Base-by-base conservation (phyloP, 73 alveolate species). In the Breviolum minutum region DNA sequence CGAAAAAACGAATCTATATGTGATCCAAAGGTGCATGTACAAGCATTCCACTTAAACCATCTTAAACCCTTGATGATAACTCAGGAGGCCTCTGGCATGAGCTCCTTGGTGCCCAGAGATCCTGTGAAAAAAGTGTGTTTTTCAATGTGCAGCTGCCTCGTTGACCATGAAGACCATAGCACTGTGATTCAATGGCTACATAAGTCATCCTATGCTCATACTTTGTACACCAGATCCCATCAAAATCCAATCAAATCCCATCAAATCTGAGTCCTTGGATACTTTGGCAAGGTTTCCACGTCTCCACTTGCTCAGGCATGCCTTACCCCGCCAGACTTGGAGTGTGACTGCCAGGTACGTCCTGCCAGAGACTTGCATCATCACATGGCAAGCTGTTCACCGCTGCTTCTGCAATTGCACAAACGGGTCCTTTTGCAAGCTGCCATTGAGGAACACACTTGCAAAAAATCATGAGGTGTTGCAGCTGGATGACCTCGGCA, bases 361-460 rank as follows among this genome's bases (percentile, higher is more conserved):
- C 91, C 91, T 82, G 91, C 26, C 30, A 77, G 24, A 40, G 54
- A 63, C 63, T 77, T 77, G 19, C 86, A 1, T 77, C 63, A 14
- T 7, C 63, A 77, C n/a, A 17, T 68, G n/a, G 24, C 24, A 6
- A 27, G 86, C 1, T 27, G 63, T 27, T 26, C 86, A 68, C 24
- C 24, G 2, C 77, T 66, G 54, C 3, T 40, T 40, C 54, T 40
- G 54, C 54, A 40, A 40, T 40, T 77, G 86, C 63, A 12, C 24
- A 8, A 27, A 17, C 17, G 17, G 13, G 70, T 82, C 91, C 91
- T 82, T 82, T 82, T 82, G 91, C 91, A 82, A 60, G 91, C 74
- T 60, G 91, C 91, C 91, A 82, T 82, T 82, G 91, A 82, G 7
- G 91, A 48, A 73, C 91, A 82, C 91, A 60, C 91, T 54, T 82